Conservation (phyloP, 2,329 filamentous ascomycete genomes). For the Colletotrichum orchidophilum region DNA sequence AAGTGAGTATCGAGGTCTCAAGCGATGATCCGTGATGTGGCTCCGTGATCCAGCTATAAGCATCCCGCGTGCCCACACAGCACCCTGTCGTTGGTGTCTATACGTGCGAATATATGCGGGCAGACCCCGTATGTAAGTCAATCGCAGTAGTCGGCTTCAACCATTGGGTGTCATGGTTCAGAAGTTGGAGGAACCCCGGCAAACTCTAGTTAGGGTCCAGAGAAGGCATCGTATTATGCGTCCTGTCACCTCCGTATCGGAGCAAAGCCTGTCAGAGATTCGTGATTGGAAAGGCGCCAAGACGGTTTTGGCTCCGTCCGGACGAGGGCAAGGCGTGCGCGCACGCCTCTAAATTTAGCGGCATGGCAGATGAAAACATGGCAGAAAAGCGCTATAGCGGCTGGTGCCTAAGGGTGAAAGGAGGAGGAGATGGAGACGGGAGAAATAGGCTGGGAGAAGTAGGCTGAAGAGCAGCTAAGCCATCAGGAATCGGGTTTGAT, state of each 20-base stretch:
- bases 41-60: not conserved
- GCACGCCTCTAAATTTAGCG: not conserved
- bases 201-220: slow-evolving; percentile 13
- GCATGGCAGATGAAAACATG: not conserved
- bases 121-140: slow-evolving; percentile 28
- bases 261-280: not conserved
- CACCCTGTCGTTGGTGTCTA: slow-evolving; percentile 21
- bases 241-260: not conserved
- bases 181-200: not conserved
- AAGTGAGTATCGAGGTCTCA: not conserved
- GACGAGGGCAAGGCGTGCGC: not conserved
- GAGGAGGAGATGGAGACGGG: not conserved
- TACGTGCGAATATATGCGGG: slow-evolving; percentile 28
- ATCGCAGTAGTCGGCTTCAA: slow-evolving; percentile 20
- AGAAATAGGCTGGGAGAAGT: not conserved
- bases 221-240: not conserved
- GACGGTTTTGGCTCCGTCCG: not conserved
- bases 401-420: not conserved
- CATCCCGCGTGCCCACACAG: slow-evolving; percentile 3
- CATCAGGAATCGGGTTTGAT: not conserved
- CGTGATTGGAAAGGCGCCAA: not conserved
- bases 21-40: slow-evolving; percentile 12
- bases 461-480: not conserved
- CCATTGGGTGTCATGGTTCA: not conserved
- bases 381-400: slow-evolving; percentile 23